Conservation (phyloP, 495 filamentous ascomycete genomes). For the Lasiosphaeris hirsuta region DNA sequence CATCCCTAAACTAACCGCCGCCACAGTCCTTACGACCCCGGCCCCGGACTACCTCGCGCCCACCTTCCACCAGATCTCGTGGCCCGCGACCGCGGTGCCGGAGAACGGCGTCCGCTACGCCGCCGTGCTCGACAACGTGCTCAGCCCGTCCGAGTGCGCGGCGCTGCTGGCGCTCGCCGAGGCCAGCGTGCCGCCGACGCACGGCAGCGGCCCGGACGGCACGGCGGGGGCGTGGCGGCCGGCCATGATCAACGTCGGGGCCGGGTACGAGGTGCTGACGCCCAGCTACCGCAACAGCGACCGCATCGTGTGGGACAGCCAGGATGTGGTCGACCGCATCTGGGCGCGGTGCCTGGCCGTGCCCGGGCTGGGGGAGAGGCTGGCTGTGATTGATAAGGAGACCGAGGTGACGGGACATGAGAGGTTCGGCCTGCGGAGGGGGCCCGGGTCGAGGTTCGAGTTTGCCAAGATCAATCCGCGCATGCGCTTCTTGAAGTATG, state of each 20-base stretch:
- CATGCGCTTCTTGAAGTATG: conserved; percentile 77
- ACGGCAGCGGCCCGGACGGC: conserved; percentile 8
- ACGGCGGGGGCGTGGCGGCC: conserved; percentile 49
- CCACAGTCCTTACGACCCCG: conserved; percentile 5
- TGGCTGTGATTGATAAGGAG: conserved; percentile 20
- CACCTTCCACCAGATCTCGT: conserved; percentile 43
- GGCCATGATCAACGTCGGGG: conserved; percentile 68
- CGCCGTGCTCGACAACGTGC: conserved; percentile 60
- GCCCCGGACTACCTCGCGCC: conserved; percentile 12
- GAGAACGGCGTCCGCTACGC: conserved; percentile 57
- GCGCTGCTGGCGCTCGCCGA: conserved; percentile 57
- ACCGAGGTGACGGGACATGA: background rate
- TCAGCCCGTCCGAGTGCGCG: conserved; percentile 59
- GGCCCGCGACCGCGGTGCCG: conserved; percentile 46
- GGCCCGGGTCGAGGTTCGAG: conserved; percentile 36
- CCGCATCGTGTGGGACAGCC: conserved; percentile 70
- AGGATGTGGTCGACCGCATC: conserved; percentile 57
- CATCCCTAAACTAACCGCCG: conserved; percentile 20
- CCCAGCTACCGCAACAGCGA: conserved; percentile 63
- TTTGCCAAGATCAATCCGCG: conserved; percentile 69
- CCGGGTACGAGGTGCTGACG: conserved; percentile 54
- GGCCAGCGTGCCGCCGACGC: conserved; percentile 34
- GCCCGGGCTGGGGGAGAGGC: conserved; percentile 27
- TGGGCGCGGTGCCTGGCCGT: conserved; percentile 48
- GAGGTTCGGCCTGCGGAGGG: conserved; percentile 4